Base-by-base conservation (phyloP, 495 filamentous ascomycete species). In the Neurospora sp. region DNA sequence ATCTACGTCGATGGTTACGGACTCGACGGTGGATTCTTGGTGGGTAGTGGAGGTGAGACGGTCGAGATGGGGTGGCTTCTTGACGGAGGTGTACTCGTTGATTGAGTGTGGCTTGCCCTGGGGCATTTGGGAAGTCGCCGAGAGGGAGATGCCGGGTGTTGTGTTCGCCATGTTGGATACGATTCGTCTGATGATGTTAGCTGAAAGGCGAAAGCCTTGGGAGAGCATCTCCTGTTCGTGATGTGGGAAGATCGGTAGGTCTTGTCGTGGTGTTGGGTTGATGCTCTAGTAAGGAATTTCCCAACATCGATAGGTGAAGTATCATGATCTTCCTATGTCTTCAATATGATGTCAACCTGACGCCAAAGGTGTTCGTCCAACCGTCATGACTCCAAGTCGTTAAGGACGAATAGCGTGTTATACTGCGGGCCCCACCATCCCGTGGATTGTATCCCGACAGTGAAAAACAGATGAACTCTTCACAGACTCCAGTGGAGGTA, bases 1-100 rank as follows among this genome's bases (percentile, higher is more conserved):
- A 21, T 74, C 54, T 5, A 75, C 75, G n/a, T 73, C 59, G 69
- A 77, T 75, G 71, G 39, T 73, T 45, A 77, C 48, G 2, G 73
- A 34, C 42, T 77, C 71, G 71, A 75, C 39, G 21, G 37, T 5
- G 39, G 43, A 39, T 36, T 34, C 59, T 39, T 77, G 74, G 71
- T 73, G 66, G 36, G 69, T 48, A 10, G 42, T 6, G 11, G 37
- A 0, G 36, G 74, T 73, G 71, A 76, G 75, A 4, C 75, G 75
- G 43, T 69, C 34, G 45, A 75, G 75, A n/a, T 76, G 75, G 1
- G 75, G 73, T 4, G 75, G 75, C 5, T 19, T 11, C 19, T 71
- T 69, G 11, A 76, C 71, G 0, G 69, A 36, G 17, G 48, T n/a
- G 75, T 76, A 76, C 28, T 62, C 69, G 54, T 74, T 54, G 71